phyloP scores from a whole-genome alignment of 805 yeast genomes.

The Pichia manshurica region DNA sequence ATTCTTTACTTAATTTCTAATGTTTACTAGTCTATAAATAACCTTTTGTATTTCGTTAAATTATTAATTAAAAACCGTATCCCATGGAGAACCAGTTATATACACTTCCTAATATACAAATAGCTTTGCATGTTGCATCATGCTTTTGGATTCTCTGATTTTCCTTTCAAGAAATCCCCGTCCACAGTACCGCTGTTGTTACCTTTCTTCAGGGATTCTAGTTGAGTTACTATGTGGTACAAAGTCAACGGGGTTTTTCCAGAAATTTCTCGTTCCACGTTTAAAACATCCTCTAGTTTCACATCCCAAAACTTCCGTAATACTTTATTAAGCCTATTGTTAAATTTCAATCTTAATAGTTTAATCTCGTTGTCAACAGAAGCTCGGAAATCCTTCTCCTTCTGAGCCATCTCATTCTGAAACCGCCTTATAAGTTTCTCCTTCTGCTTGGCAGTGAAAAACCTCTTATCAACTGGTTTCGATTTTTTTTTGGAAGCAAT shows the following conservation, averaged over 20 bases:
- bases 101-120: not conserved
- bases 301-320: slow-evolving; percentile 46
- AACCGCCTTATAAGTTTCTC: slow-evolving; percentile 30
- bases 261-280: slow-evolving; percentile 39
- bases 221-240: slow-evolving; percentile 24
- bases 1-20: not conserved
- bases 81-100: too few species aligned
- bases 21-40: not conserved
- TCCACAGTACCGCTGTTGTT: too few species aligned
- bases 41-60: not conserved
- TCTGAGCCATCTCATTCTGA: slow-evolving; percentile 16
- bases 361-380: slow-evolving; percentile 26
- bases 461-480: slow-evolving; percentile 5
- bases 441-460: slow-evolving; percentile 33
- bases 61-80: too few species aligned
- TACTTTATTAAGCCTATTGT: slow-evolving; percentile 40
- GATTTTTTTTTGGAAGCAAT: not conserved
- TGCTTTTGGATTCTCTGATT: too few species aligned
- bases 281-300: slow-evolving; percentile 38
- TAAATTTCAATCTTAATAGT: slow-evolving; percentile 27
- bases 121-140: not conserved
- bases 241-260: slow-evolving; percentile 23
- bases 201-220: slow-evolving; percentile 14
- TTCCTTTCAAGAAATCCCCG: too few species aligned
- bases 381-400: slow-evolving; percentile 17